Conservation (phyloP, 192 early-diverging fungal genomes). For the Dimargaris cristalligena region DNA sequence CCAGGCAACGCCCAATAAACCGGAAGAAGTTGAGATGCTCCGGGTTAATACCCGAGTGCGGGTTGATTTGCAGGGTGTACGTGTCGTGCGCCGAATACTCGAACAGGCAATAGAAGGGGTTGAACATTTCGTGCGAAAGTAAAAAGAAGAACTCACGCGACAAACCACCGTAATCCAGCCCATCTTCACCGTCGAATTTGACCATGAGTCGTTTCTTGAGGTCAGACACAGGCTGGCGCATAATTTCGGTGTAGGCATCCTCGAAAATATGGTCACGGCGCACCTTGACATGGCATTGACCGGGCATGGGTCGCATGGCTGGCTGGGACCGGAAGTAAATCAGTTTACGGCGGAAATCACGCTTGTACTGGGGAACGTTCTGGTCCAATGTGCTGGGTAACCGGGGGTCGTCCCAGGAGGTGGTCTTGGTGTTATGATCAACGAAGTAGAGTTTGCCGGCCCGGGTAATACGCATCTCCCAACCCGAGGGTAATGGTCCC, state of each 20-base stretch:
- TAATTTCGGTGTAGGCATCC: slow-evolving; percentile 12
- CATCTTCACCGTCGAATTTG: slow-evolving; percentile 14
- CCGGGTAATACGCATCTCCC: slow-evolving; percentile 49
- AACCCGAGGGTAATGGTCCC: slow-evolving; percentile 20
- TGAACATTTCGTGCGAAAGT: slow-evolving; percentile 15
- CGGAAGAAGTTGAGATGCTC: slow-evolving; percentile 14
- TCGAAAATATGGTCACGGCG: slow-evolving; percentile 12
- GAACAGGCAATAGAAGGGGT: slow-evolving; percentile 14
- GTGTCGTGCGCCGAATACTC: slow-evolving; percentile 4
- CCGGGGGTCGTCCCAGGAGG: slow-evolving; percentile 33
- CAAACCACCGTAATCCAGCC: slow-evolving; percentile 13
- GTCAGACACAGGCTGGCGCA: slow-evolving; percentile 9
- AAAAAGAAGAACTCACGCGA: slow-evolving; percentile 14
- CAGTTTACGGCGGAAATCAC: slow-evolving; percentile 42
- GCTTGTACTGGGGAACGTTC: slow-evolving; percentile 81
- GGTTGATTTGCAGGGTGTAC: slow-evolving; percentile 14
- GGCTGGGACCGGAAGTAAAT: slow-evolving; percentile 10
- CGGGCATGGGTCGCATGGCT: slow-evolving; percentile 12
- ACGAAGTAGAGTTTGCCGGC: slow-evolving; percentile 37
- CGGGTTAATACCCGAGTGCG: slow-evolving; percentile 14
- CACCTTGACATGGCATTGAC: slow-evolving; percentile 10
- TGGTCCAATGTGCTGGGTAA: slow-evolving; percentile 17
- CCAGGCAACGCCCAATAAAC: slow-evolving; percentile 13
- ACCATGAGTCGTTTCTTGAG: slow-evolving; percentile 13
- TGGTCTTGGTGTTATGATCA: slow-evolving; percentile 21